These are phyloP conservation scores for Paecilomyces formosus DNA, from an alignment of 2,329 filamentous ascomycete genomes.

Conservation along the genomic window DNA sequence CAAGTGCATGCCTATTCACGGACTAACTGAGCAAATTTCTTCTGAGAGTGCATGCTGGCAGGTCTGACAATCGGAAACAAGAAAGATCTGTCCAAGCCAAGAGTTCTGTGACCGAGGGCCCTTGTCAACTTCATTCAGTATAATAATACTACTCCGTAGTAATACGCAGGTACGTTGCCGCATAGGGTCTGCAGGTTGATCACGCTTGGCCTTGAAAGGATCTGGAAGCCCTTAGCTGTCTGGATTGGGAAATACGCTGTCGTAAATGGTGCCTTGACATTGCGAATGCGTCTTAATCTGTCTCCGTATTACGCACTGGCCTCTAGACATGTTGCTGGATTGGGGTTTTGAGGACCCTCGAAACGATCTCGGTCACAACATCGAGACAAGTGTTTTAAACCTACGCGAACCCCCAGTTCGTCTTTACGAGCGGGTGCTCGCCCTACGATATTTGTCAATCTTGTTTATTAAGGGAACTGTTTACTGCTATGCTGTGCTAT, in stretches of 20 bases:
- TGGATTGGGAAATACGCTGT: background rate
- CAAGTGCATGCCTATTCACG: background rate
- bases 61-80: background rate
- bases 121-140: background rate
- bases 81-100: background rate
- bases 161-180: background rate
- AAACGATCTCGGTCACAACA: slow-evolving; percentile 1
- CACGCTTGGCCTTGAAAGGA: background rate
- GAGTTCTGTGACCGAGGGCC: background rate
- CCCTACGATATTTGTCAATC: background rate
- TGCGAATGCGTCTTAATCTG: background rate
- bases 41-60: background rate
- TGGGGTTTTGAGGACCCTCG: background rate
- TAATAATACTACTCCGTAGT: too few species aligned
- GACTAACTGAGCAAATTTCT: background rate
- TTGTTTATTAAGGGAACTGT: background rate
- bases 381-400: slow-evolving; percentile 2
- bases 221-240: background rate
- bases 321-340: background rate
- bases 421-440: background rate
- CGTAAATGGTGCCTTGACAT: background rate
- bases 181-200: background rate
- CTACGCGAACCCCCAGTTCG: background rate
- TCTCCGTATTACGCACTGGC: background rate
- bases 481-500: background rate